A percentile compares a stretch with the other conserved stretches of the same genome.
Evolutionary conservation across 805 yeast genomes (phyloP).

Genomic region (Cyberlindnera mycetangii): DNA sequence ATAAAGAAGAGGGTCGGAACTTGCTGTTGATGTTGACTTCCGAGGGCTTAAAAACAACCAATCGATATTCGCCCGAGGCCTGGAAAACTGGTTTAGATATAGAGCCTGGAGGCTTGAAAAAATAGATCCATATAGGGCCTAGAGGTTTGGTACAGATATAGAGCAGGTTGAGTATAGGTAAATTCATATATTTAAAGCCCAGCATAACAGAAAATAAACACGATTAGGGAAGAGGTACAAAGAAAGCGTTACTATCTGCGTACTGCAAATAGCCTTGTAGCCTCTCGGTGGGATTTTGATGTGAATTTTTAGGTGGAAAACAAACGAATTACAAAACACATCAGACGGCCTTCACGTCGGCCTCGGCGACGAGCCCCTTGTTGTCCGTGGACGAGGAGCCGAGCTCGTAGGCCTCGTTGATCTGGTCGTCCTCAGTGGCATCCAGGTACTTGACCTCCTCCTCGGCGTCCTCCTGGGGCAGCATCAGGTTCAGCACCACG

Average conservation of each 20-base stretch:
- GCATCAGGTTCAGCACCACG: conserved; percentile 52
- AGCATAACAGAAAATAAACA: background rate
- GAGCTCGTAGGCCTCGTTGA: conserved; percentile 15
- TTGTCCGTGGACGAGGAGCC: conserved; percentile 11
- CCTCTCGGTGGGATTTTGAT: no score
- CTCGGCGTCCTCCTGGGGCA: conserved; percentile 56
- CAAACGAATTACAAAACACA: background rate
- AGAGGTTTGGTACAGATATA: no score
- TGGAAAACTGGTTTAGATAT: no score
- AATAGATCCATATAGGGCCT: no score
- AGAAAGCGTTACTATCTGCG: background rate
- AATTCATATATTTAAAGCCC: background rate
- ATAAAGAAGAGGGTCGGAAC: background rate
- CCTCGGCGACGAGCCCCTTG: background rate
- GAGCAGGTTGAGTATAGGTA: no score
- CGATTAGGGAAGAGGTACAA: background rate
- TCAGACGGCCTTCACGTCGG: background rate
- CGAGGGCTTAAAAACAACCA: background rate
- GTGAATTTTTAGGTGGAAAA: background rate
- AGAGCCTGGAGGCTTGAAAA: no score
- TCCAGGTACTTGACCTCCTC: conserved; percentile 20
- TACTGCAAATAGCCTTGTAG: no score
- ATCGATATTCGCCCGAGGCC: background rate
- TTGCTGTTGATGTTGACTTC: background rate
- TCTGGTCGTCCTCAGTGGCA: conserved; percentile 12